phyloP scores from a whole-genome alignment of 148 eudicot genomes.

The Vaccinium darrowii region DNA sequence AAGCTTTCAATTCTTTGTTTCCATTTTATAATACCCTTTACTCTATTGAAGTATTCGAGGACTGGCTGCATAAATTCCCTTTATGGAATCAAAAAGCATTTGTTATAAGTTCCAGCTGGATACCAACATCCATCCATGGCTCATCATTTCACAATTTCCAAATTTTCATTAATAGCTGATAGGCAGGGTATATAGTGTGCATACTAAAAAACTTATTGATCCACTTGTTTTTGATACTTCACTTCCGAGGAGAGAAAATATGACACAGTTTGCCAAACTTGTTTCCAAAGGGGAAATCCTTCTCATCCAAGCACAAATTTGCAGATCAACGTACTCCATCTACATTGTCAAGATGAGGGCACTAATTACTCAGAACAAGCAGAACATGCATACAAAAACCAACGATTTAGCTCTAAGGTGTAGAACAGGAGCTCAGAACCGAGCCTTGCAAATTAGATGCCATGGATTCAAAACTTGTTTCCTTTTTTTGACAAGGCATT shows the following conservation, averaged over 20 bases:
- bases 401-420: background rate
- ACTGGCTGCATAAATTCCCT: background rate
- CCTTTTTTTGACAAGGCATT: too few relatives aligned
- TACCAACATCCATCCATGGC: background rate
- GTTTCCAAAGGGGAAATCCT: background rate
- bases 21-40: background rate
- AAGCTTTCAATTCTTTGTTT: background rate
- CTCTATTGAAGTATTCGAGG: conserved; percentile 1
- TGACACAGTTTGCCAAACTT: background rate
- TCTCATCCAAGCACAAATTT: conserved; percentile 4
- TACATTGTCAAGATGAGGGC: background rate
- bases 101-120: background rate
- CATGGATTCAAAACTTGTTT: background rate
- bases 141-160: background rate
- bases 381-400: background rate
- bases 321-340: background rate
- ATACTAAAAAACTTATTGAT: background rate
- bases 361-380: background rate
- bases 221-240: background rate
- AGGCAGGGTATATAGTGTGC: background rate
- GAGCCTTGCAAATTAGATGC: background rate
- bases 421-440: background rate
- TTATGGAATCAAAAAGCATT: background rate
- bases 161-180: background rate
- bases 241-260: background rate